Base-by-base conservation (phyloP, 768 basidiomycete genomes). In the Glaciozyma martinii region DNA sequence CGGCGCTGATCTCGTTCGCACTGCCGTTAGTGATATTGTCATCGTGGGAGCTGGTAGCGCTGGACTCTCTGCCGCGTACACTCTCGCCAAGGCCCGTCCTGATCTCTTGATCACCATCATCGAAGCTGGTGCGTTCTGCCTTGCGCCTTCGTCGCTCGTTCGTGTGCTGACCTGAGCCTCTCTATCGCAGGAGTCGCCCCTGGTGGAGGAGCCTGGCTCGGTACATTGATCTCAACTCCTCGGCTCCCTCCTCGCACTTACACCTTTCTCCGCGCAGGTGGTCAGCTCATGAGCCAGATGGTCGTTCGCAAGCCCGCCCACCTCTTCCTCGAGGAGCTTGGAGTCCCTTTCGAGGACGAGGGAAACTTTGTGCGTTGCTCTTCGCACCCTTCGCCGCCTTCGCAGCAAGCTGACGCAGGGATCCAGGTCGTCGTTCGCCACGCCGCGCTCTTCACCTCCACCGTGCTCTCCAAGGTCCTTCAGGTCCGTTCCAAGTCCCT, bases 371-470 rank as follows among this genome's bases (percentile, higher is more conserved):
- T 88, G 84, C 47, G 57, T 49, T 44, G 8, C 8, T 23, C 8
- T 47, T 18, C 44, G 23, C 3, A 16, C 46, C 8, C 8, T 3
- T 47, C n/a, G 46, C 18, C 21, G n/a, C n/a, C 6, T 5, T 3
- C 6, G n/a, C 4, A 21, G 10, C 8, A n/a, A 47, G 46, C 46
- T 47, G 46, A 47, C 3, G 19, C 42, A 21, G 19, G 2, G 19
- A 47, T 23, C 15, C 42, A 62, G 66, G 65, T 70, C 60, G 64
- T 90, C 66, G 87, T 90, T 70, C 87, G 87, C 74, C 87, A 89
- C 70, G 86, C 87, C 1, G 87, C 87, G 0, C 79, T 89, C 66
- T 89, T 89, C 80, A 90, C 87, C 3, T 84, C 86, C 19, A 88
- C 87, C 1, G 76, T 88, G 54, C 78, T 90, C 44, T 85, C 85